A percentile compares a stretch with the other conserved stretches of the same genome.
Evolutionary conservation across 2,329 filamentous ascomycete genomes (phyloP).

Genomic region (Trichoderma afroharzianum): DNA sequence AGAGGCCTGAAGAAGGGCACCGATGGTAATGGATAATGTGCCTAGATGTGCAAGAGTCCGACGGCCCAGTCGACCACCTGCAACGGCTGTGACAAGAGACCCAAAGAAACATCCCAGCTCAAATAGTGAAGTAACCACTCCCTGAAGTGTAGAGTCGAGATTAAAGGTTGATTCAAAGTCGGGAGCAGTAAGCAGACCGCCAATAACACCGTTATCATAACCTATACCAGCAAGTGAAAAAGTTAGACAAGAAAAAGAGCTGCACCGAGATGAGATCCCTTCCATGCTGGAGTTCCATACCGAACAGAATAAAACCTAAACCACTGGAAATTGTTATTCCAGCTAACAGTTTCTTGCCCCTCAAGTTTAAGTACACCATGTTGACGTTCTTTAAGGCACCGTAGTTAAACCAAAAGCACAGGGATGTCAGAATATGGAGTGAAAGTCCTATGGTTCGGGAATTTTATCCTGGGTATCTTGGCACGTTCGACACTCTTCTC

Average conservation of each 20-base stretch:
- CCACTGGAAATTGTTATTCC: slow-evolving; percentile 12
- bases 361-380: neutral
- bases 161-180: slow-evolving; percentile 11
- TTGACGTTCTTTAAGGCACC: neutral
- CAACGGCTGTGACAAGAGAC: slow-evolving; percentile 29
- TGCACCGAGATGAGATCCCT: neutral
- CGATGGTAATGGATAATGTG: slow-evolving; percentile 42
- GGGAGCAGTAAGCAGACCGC: neutral
- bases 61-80: slow-evolving; percentile 44
- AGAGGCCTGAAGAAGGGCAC: slow-evolving; percentile 43
- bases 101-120: slow-evolving; percentile 12
- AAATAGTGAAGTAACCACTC: slow-evolving; percentile 8
- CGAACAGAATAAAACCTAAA: slow-evolving; percentile 5
- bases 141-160: slow-evolving; percentile 6
- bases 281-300: neutral
- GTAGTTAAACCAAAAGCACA: neutral
- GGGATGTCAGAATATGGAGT: neutral
- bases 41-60: slow-evolving; percentile 41
- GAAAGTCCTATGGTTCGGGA: neutral
- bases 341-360: neutral
- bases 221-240: neutral
- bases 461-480: neutral
- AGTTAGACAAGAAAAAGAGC: neutral
- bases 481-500: neutral
- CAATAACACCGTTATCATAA: slow-evolving; percentile 6